phyloP scores from a whole-genome alignment of 176 grass and related monocot genomes.

The Zoysia pacifica region DNA sequence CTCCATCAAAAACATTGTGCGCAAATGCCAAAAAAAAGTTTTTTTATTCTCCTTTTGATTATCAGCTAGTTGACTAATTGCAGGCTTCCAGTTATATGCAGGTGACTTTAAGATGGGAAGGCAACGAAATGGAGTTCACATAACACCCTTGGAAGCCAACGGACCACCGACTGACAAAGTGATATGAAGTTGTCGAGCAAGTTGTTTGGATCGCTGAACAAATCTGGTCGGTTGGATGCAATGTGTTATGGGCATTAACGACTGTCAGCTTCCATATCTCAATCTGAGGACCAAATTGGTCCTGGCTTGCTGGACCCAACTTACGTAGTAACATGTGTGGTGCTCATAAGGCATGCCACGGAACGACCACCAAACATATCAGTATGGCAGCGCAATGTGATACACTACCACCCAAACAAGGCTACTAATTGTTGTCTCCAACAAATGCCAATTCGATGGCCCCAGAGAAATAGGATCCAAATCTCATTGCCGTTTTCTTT shows the following conservation, averaged over 20 bases:
- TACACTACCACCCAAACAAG: background rate
- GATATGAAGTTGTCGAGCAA: constrained; percentile 30
- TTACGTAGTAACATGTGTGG: background rate
- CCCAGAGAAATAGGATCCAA: constrained; percentile 24
- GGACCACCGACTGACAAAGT: background rate
- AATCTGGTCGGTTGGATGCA: constrained; percentile 3
- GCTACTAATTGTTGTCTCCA: background rate
- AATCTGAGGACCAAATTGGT: background rate
- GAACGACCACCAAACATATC: background rate
- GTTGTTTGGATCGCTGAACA: background rate
- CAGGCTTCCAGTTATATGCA: constrained; percentile 1
- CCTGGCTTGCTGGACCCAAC: background rate
- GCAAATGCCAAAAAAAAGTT: background rate
- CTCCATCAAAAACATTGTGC: too few species aligned
- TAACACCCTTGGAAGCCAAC: constrained; percentile 17
- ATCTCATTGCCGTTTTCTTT: background rate
- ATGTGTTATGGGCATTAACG: background rate
- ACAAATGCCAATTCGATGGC: background rate
- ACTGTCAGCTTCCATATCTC: background rate
- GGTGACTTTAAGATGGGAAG: constrained; percentile 8
- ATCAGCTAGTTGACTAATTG: background rate
- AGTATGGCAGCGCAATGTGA: constrained; percentile 16
- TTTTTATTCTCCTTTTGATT: background rate
- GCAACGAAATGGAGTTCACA: constrained; percentile 16
- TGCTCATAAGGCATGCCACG: constrained; percentile 14